These are phyloP conservation scores for Chalciporus sphaerocephalus DNA, from an alignment of 768 basidiomycete species.

Conservation along the genomic window DNA sequence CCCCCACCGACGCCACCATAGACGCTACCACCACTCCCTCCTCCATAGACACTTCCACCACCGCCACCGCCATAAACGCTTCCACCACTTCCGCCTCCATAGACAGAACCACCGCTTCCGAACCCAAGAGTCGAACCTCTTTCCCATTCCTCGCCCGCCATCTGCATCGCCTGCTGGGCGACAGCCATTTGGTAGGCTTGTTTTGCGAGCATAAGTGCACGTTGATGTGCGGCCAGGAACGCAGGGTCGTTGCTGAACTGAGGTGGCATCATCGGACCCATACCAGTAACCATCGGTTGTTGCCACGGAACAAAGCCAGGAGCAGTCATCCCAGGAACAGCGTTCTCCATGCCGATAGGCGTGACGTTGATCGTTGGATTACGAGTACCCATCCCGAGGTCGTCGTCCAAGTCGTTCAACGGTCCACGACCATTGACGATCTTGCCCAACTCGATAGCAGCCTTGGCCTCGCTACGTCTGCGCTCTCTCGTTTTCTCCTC, in stretches of 20 bases:
- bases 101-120: slow-evolving; percentile 34
- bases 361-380: slow-evolving; percentile 36
- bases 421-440: slow-evolving; percentile 78
- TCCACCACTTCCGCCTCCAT: slow-evolving; percentile 37
- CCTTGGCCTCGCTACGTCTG: slow-evolving; percentile 77
- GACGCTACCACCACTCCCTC: slow-evolving; percentile 41
- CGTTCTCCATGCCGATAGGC: slow-evolving; percentile 29
- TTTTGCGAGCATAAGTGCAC: slow-evolving; percentile 82
- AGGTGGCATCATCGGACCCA: slow-evolving; percentile 35
- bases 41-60: slow-evolving; percentile 32
- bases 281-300: slow-evolving; percentile 23
- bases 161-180: slow-evolving; percentile 84
- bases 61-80: slow-evolving; percentile 45
- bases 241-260: slow-evolving; percentile 48
- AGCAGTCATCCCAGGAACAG: slow-evolving; percentile 27
- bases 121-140: slow-evolving; percentile 58
- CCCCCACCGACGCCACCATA: slow-evolving; percentile 38
- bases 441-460: slow-evolving; percentile 89
- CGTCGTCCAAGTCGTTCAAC: slow-evolving; percentile 44
- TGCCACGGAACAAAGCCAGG: slow-evolving; percentile 35
- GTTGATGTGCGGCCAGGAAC: slow-evolving; percentile 75
- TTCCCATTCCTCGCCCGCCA: slow-evolving; percentile 91
- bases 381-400: slow-evolving; percentile 25
- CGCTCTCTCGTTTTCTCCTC: slow-evolving; percentile 66
- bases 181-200: slow-evolving; percentile 89